Evolutionary conservation across 495 filamentous ascomycete genomes (phyloP).

Genomic region (Aspergillus bertholletiae): DNA sequence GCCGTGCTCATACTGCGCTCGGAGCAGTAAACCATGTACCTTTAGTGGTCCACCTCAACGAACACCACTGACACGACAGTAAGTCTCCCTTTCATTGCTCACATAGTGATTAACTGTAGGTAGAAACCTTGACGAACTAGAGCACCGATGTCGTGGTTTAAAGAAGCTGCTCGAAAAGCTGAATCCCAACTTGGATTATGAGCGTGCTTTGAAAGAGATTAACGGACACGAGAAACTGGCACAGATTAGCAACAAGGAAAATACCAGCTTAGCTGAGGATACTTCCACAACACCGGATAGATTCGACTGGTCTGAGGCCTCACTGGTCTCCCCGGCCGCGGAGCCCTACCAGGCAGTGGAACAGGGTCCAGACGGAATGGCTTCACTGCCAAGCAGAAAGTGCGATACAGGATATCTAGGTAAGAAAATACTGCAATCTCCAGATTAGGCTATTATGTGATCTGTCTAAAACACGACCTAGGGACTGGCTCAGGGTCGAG

Average conservation of each 20-base stretch:
- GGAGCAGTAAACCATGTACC: constrained; percentile 15
- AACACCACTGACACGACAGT: constrained; percentile 21
- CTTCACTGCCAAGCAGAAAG: constrained; percentile 12
- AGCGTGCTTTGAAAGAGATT: constrained; percentile 8
- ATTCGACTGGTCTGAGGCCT: constrained; percentile 21
- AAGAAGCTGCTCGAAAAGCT: constrained; percentile 9
- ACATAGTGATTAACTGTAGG: background rate
- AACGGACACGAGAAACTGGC: background rate
- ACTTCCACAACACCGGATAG: constrained; percentile 1
- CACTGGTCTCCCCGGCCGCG: constrained; percentile 5
- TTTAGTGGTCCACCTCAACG: constrained; percentile 16
- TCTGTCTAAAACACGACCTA: background rate
- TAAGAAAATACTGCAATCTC: background rate
- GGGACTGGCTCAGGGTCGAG: constrained; percentile 20
- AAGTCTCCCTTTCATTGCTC: background rate
- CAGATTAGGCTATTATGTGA: background rate
- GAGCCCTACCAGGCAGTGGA: background rate
- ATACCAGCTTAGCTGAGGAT: background rate
- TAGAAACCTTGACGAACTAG: constrained; percentile 21
- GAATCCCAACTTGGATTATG: constrained; percentile 17
- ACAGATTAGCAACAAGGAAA: background rate
- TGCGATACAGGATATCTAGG: constrained; percentile 21
- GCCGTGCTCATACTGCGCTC: constrained; percentile 20
- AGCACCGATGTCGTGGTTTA: constrained; percentile 14
- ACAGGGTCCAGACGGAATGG: constrained; percentile 22